Evolutionary conservation across 768 basidiomycete species (phyloP).

Genomic region (Tulasnella calospora): DNA sequence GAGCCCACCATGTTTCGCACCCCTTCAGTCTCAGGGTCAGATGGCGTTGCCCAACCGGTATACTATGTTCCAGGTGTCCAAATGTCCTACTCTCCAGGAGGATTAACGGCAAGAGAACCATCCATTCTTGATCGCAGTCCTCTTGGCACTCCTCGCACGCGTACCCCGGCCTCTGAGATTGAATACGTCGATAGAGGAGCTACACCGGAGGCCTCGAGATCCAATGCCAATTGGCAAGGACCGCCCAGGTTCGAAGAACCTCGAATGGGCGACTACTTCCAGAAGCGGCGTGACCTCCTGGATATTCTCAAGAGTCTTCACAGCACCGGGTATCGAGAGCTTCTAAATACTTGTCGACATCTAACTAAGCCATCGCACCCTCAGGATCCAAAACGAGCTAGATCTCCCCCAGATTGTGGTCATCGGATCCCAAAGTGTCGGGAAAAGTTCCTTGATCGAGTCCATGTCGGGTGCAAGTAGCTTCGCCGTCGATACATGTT

Average conservation of each 20-base stretch:
- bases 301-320: constrained; percentile 18
- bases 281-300: constrained; percentile 14
- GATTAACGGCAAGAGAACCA: too few species aligned
- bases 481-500: neutral
- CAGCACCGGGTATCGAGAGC: neutral
- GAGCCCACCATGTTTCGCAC: too few species aligned
- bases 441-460: constrained; percentile 74
- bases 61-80: too few species aligned
- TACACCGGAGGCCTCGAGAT: too few species aligned
- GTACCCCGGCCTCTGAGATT: too few species aligned
- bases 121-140: too few species aligned
- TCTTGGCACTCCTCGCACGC: too few species aligned
- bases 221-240: too few species aligned
- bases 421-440: constrained; percentile 66
- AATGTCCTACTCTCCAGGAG: too few species aligned
- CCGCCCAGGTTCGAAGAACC: neutral
- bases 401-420: constrained; percentile 71
- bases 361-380: neutral
- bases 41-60: too few species aligned
- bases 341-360: neutral
- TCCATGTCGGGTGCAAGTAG: constrained; percentile 48
- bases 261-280: neutral
- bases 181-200: too few species aligned
- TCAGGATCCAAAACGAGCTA: constrained; percentile 43
- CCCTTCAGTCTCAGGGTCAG: too few species aligned